Conservation (phyloP, 2,329 filamentous ascomycete species). For the Stachybotrys echinatus region DNA sequence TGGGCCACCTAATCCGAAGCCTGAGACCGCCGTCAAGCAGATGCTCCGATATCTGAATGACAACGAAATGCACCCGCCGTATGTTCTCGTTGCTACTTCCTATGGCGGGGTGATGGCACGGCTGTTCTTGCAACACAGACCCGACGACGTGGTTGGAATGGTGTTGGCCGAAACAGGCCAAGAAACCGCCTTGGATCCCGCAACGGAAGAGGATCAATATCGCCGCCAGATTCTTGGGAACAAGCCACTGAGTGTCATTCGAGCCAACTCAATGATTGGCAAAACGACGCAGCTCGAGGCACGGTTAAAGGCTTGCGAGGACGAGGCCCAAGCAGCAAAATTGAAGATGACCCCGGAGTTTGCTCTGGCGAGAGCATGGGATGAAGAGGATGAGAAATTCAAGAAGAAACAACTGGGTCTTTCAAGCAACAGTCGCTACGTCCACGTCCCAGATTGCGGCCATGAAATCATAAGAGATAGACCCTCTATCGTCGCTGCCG, state of each 20-base stretch:
- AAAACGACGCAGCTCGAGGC: constrained; percentile 8
- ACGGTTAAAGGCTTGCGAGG: background rate
- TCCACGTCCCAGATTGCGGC: constrained; percentile 13
- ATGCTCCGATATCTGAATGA: constrained; percentile 2
- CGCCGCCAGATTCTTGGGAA: constrained; percentile 4
- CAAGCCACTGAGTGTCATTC: constrained; percentile 12
- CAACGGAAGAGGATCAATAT: constrained; percentile 11
- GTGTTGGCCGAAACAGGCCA: constrained; percentile 15
- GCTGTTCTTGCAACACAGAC: constrained; percentile 9
- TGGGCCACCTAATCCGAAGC: constrained; percentile 1
- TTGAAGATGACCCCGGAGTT: constrained; percentile 5
- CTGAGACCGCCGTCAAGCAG: background rate
- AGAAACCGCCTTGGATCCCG: constrained; percentile 9
- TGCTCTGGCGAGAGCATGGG: constrained; percentile 7
- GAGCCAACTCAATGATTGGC: constrained; percentile 11
- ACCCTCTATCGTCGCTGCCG: constrained; percentile 10
- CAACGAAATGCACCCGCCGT: background rate
- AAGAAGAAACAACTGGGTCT: constrained; percentile 12
- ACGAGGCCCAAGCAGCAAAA: background rate
- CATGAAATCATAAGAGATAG: constrained; percentile 9
- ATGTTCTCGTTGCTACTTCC: constrained; percentile 12
- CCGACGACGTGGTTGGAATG: constrained; percentile 10
- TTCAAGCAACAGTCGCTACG: constrained; percentile 9
- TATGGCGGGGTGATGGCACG: constrained; percentile 13
- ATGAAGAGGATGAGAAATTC: constrained; percentile 13